Conservation (phyloP, 2,329 filamentous ascomycete species). For the Claviceps sp. region DNA sequence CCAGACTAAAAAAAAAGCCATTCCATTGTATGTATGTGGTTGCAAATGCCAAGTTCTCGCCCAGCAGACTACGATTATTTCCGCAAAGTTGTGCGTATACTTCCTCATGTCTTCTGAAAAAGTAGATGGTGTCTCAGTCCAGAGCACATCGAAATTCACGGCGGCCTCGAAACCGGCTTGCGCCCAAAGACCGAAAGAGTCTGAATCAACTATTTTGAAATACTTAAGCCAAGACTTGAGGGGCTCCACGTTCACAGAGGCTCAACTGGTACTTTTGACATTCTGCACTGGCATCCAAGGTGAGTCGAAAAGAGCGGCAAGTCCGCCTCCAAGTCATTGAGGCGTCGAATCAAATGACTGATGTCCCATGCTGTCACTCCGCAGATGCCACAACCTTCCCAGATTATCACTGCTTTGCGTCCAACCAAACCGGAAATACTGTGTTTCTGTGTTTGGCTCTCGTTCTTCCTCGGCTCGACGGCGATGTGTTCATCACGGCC, state of each 20-base stretch:
- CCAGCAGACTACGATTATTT: neutral
- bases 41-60: neutral
- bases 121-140: neutral
- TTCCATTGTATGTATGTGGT: neutral
- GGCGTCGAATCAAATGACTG: neutral
- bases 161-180: neutral
- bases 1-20: neutral
- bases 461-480: constrained; percentile 31
- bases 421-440: constrained; percentile 53
- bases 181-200: neutral
- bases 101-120: neutral
- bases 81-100: neutral
- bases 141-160: neutral
- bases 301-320: constrained; percentile 7
- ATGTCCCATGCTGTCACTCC: neutral
- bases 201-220: neutral
- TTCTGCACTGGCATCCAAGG: constrained; percentile 39
- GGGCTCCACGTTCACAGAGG: constrained; percentile 27
- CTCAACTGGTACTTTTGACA: constrained; percentile 32
- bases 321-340: neutral
- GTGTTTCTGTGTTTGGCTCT: constrained; percentile 43
- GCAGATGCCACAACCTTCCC: constrained; percentile 45
- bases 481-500: constrained; percentile 34
- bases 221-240: constrained; percentile 20
- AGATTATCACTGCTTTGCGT: constrained; percentile 48